phyloP scores from a whole-genome alignment of 2,329 filamentous ascomycete genomes.

The Parastagonospora nodorum region DNA sequence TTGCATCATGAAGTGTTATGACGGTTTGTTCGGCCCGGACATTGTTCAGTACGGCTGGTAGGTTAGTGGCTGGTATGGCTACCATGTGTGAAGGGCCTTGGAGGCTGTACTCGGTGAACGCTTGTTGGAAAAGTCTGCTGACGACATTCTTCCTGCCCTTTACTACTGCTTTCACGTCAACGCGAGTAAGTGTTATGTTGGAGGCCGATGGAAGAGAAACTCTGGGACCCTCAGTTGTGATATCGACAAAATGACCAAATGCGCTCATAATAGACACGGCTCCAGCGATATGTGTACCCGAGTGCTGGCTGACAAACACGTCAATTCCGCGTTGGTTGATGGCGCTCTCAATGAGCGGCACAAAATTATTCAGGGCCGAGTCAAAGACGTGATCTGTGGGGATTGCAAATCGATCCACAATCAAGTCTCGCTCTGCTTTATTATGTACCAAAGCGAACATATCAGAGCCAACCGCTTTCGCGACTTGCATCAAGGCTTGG shows the following conservation, averaged over 20 bases:
- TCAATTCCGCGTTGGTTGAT: background rate
- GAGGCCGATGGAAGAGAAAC: background rate
- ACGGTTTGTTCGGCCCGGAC: too few species aligned
- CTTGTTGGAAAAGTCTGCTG: too few species aligned
- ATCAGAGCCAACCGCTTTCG: conserved; percentile 4
- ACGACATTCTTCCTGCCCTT: too few species aligned
- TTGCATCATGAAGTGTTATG: too few species aligned
- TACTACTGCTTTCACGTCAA: too few species aligned
- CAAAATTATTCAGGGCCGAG: too few species aligned
- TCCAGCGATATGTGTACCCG: background rate
- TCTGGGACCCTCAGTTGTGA: background rate
- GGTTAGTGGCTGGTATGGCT: too few species aligned
- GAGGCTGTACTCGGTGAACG: too few species aligned
- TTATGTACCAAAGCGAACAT: conserved; percentile 5
- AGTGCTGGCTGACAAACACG: background rate
- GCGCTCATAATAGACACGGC: background rate
- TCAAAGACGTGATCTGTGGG: too few species aligned
- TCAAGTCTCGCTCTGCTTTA: background rate
- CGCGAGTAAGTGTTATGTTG: background rate
- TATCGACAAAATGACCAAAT: background rate
- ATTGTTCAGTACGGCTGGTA: too few species aligned
- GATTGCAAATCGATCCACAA: too few species aligned
- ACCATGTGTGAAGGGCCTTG: too few species aligned
- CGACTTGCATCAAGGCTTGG: conserved; percentile 26
- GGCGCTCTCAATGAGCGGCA: background rate